Base-by-base conservation (phyloP, 1,139 yeast genomes). In the Waltiozyma sp. region DNA sequence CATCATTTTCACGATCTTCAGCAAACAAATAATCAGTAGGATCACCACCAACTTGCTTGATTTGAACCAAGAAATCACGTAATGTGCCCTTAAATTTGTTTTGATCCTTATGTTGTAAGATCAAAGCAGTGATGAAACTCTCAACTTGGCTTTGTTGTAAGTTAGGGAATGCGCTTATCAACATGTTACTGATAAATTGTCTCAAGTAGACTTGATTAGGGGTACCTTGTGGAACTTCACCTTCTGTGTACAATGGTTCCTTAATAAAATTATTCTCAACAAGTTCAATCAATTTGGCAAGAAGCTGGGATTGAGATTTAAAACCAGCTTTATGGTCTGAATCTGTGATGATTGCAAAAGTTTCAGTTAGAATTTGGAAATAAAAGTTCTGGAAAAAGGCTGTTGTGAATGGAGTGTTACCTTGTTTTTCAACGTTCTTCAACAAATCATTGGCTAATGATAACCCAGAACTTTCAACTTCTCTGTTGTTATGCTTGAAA, bases 271-370 rank as follows among this genome's bases (percentile, higher is more conserved):
- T 73, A 50, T 78, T 83, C 60, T 85, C 88, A 16, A 91, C 94
- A 46, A 91, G 69, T 51, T 86, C 87, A 51, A 93, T 77, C 65
- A 91, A 71, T 60, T 81, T 84, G 45, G 95, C 83, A 54, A 93
- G 71, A 51, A 93, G 72, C 58, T 84, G 84, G 6, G 95, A 73
- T 67, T 93, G 98, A 55, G 80, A 75, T 51, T 84, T 76, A 68
- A 93, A 93, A 1, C 97, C 98, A 19, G 97, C 86, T 65, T 91
- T 91, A 63, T 93, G 99, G 61, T 91, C 99, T 8, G 96, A 84
- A 62, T 93, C 98, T 3, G 98, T 91, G 45, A 93, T 73, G 28
- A 91, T 98, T 56, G 77, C 86, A 60, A 93, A 89, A 2, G 95
- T 83, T 61, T 91, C 98, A 44, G 93, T 80, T 51, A 91, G 75